Base-by-base conservation (phyloP, 139 green algal genomes). In the Volvox reticuliferus region DNA sequence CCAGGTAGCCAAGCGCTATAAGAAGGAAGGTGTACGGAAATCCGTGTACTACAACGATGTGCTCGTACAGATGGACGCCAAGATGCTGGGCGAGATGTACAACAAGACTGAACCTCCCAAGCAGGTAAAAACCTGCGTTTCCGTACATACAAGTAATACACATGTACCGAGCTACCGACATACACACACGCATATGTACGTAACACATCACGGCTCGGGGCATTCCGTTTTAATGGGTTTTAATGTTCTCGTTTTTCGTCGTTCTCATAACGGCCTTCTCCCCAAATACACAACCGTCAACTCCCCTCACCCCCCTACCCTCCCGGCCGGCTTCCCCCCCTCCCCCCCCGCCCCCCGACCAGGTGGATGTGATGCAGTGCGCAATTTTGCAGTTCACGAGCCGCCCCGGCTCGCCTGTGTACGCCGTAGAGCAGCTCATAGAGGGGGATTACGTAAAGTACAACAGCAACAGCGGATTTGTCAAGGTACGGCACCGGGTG, bases 371-470 rank as follows among this genome's bases (percentile, higher is more conserved):
- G 89, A 88, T 92, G 82, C 89, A 92, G 89, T 86, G 71, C 37
- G 89, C 73, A 24, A 79, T 92, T 37, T 50, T 89, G 21, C 88
- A 92, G 65, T 92, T 93, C 75, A 24, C 65, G 30, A 88, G 92
- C 86, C 86, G 91, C 14, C 79, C 85, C 5, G 62, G 26, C n/a
- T 69, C 79, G 2, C 92, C 92, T 3, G 67, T 95, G 33, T 94
- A 93, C 77, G 86, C 37, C 50, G 77, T 95, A 24, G 94, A 96
- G 93, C 87, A 94, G 89, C 76, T 93, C 22, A 95, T 96, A 32
- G 91, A 95, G 91, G 94, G 94, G 17, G 94, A 95, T 79, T 95
- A 96, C 80, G 85, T 96, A 50, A 96, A 94, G 89, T 91, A 94
- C 93, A 93, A 93, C 88, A 91, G 78, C 87, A 95, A 94, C 89